Conservation (phyloP, 148 eudicot genomes). For the Amaranthus hypochondriacus region DNA sequence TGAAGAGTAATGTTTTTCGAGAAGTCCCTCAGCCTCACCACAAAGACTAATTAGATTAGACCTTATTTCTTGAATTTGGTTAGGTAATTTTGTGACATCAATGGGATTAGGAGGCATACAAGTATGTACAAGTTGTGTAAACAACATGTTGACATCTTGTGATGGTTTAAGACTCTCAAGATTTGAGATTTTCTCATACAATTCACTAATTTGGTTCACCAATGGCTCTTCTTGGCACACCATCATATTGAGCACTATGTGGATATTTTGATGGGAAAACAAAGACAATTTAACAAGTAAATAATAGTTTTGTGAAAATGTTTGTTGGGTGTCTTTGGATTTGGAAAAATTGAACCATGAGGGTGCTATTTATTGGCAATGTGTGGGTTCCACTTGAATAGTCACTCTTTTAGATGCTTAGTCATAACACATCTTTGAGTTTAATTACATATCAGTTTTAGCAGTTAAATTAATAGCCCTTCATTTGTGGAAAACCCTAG, state of each 20-base stretch:
- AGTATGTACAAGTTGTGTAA: constrained; percentile 51
- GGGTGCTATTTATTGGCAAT: constrained; percentile 35
- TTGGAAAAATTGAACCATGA: constrained; percentile 24
- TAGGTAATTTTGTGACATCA: constrained; percentile 55
- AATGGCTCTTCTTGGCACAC: constrained; percentile 39
- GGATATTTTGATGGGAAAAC: neutral
- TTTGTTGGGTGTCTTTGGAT: constrained; percentile 15
- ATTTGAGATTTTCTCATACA: constrained; percentile 33
- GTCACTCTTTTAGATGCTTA: constrained; percentile 8
- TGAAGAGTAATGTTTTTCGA: constrained; percentile 69
- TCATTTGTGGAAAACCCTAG: constrained; percentile 3
- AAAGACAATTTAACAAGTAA: neutral
- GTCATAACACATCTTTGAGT: constrained; percentile 11
- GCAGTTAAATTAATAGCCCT: neutral
- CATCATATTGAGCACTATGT: constrained; percentile 40
- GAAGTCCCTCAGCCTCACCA: constrained; percentile 74
- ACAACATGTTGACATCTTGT: constrained; percentile 39
- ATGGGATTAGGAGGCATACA: constrained; percentile 77
- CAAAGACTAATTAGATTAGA: constrained; percentile 62
- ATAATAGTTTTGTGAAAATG: neutral
- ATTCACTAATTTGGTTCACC: constrained; percentile 28
- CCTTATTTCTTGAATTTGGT: constrained; percentile 54
- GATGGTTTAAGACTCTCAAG: constrained; percentile 38
- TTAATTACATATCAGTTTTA: constrained; percentile 7
- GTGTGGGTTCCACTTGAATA: constrained; percentile 29